A percentile compares a stretch with the other conserved stretches of the same genome.
These are phyloP conservation scores for Torrubiellomyces zombiae DNA, from an alignment of 2,329 filamentous ascomycete genomes.

Conservation along the genomic window DNA sequence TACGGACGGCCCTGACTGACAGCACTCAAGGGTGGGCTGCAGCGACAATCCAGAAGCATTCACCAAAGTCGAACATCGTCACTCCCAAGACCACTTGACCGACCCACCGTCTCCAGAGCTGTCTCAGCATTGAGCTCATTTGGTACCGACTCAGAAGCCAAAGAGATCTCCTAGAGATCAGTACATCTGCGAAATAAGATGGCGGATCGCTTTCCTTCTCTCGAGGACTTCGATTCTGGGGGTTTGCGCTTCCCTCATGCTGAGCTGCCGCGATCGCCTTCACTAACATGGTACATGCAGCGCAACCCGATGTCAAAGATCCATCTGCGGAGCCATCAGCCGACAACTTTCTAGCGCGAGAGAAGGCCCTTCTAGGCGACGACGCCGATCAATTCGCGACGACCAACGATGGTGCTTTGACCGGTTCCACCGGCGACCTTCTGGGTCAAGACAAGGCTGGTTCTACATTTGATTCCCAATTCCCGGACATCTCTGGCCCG, in stretches of 20 bases:
- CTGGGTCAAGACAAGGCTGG: slow-evolving; percentile 44
- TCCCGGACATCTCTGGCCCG: slow-evolving; percentile 53
- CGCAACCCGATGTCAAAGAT: slow-evolving; percentile 48
- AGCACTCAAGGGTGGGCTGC: too few species aligned
- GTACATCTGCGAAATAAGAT: slow-evolving; percentile 32
- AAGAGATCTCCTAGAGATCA: too few species aligned
- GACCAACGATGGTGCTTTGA: slow-evolving; percentile 50
- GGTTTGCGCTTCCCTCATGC: slow-evolving; percentile 27
- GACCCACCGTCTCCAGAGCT: too few species aligned
- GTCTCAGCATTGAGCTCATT: too few species aligned
- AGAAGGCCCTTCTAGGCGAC: slow-evolving; percentile 79
- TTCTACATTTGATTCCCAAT: slow-evolving; percentile 65
- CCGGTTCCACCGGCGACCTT: slow-evolving; percentile 52
- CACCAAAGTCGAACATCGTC: too few species aligned
- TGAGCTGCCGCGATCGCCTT: too few species aligned
- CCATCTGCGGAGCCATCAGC: slow-evolving; percentile 41
- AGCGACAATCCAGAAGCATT: too few species aligned
- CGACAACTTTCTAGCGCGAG: slow-evolving; percentile 79
- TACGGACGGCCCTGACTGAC: too few species aligned
- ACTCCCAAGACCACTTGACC: too few species aligned
- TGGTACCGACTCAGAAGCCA: too few species aligned
- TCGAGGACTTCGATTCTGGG: slow-evolving; percentile 60
- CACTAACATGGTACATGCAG: too few species aligned
- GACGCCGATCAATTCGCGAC: slow-evolving; percentile 84
- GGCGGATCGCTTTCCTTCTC: slow-evolving; percentile 64